A percentile compares a stretch with the other conserved stretches of the same genome.
phyloP scores from a whole-genome alignment of 2,329 filamentous ascomycete genomes.

The Fusarium torulosum region DNA sequence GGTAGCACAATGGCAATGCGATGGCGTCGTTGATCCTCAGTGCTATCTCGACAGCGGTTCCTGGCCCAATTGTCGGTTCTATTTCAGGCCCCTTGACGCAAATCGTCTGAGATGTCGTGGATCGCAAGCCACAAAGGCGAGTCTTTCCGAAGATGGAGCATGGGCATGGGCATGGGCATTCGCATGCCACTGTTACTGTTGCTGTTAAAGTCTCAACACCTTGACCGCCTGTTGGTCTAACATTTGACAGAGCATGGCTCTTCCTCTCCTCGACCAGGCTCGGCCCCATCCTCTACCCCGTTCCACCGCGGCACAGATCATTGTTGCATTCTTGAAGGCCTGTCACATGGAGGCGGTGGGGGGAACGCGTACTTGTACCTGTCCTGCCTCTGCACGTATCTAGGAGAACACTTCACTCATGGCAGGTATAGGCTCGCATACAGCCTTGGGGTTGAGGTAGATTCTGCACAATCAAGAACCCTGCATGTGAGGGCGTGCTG shows the following conservation, averaged over 20 bases:
- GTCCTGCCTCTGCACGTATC: constrained; percentile 2
- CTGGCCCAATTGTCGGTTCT: constrained; percentile 22
- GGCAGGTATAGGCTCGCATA: background rate
- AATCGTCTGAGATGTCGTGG: constrained; percentile 7
- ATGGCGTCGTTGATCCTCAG: constrained; percentile 39
- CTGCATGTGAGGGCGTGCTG: constrained; percentile 15
- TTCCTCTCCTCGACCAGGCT: constrained; percentile 29
- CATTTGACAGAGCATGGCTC: constrained; percentile 17
- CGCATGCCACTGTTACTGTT: too few species aligned
- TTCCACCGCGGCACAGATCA: constrained; percentile 44
- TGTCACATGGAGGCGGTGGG: constrained; percentile 44
- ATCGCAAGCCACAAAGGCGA: constrained; percentile 12
- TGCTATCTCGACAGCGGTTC: constrained; percentile 36
- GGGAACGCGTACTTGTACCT: constrained; percentile 20
- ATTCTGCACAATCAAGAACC: constrained; percentile 26
- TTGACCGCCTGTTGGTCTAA: constrained; percentile 46
- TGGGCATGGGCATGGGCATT: background rate
- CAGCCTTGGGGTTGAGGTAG: constrained; percentile 30
- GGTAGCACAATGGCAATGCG: constrained; percentile 37
- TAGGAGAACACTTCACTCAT: background rate
- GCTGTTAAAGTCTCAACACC: constrained; percentile 16
- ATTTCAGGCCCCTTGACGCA: constrained; percentile 10
- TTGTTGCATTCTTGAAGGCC: constrained; percentile 41
- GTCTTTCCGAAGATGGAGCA: constrained; percentile 16
- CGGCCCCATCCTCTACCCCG: constrained; percentile 35